phyloP scores from a whole-genome alignment of 352 stramenopile species.

The Phytopythium litorale region DNA sequence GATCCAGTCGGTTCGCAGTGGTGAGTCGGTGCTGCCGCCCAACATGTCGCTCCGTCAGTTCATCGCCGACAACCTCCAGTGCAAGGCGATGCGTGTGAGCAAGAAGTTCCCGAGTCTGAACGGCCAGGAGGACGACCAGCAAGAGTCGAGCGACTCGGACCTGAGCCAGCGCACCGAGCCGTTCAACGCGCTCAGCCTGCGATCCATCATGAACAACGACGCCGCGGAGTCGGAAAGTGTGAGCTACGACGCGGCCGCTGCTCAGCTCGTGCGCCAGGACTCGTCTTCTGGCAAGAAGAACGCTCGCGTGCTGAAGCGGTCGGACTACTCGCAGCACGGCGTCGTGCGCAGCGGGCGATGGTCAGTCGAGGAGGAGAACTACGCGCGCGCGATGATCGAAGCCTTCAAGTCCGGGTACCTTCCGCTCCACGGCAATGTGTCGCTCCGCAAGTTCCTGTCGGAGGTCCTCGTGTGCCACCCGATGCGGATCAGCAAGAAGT shows the following conservation, averaged over 20 bases:
- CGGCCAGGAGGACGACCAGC: conserved; percentile 5
- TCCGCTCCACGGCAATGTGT: conserved; percentile 75
- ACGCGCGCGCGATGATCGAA: conserved; percentile 82
- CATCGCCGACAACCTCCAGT: conserved; percentile 50
- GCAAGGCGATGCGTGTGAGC: conserved; percentile 61
- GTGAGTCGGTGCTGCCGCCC: conserved; percentile 35
- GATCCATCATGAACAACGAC: conserved; percentile 77
- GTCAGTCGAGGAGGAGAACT: conserved; percentile 71
- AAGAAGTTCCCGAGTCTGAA: conserved; percentile 59
- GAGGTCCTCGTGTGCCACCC: conserved; percentile 86
- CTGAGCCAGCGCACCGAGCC: conserved; percentile 14
- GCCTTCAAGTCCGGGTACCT: conserved; percentile 70
- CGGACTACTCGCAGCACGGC: conserved; percentile 75
- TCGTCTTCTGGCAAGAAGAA: conserved; percentile 27
- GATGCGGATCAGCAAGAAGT: conserved; percentile 92
- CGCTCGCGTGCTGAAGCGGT: conserved; percentile 62
- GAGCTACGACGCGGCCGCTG: conserved; percentile 9
- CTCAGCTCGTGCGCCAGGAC: conserved; percentile 20
- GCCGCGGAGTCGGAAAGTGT: conserved; percentile 11
- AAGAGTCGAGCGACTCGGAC: conserved; percentile 13
- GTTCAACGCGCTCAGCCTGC: conserved; percentile 68
- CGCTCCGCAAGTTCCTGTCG: conserved; percentile 83
- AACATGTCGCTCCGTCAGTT: conserved; percentile 59
- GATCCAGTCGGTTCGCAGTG: conserved; percentile 47
- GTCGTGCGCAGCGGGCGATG: conserved; percentile 67